These are phyloP conservation scores for Herpotrichia juniperi DNA, from an alignment of 2,329 filamentous ascomycete genomes.

Conservation along the genomic window DNA sequence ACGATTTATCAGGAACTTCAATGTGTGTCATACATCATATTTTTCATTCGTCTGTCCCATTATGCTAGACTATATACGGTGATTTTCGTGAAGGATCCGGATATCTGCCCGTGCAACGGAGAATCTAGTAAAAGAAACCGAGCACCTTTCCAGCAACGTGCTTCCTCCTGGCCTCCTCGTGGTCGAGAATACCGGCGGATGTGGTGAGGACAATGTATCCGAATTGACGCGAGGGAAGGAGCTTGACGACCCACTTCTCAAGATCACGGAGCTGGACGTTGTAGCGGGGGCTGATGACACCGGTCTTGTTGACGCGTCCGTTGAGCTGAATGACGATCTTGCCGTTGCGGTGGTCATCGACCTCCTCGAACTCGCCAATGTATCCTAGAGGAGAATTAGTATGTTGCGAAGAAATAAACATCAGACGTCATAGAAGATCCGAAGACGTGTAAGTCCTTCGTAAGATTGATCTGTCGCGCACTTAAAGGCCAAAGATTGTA, in stretches of 20 bases:
- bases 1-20: not conserved
- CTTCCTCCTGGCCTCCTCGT: constrained; percentile 99
- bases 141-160: constrained; percentile 99
- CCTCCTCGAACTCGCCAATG: constrained; percentile 99
- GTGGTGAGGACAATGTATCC: constrained; percentile 99
- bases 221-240: constrained; percentile 99
- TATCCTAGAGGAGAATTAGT: constrained; percentile 75
- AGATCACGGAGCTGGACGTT: constrained; percentile 97
- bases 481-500: constrained; percentile 99
- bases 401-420: constrained; percentile 97
- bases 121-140: constrained; percentile 94
- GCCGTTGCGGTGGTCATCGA: constrained; percentile 99
- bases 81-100: not conserved
- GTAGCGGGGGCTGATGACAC: constrained; percentile 99
- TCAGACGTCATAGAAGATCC: constrained; percentile 77
- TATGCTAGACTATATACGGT: not conserved
- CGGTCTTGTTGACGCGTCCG: constrained; percentile 98
- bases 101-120: constrained; percentile 1
- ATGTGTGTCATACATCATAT: not conserved
- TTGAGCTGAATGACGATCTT: constrained; percentile 99
- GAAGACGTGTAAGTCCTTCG: constrained; percentile 98
- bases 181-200: constrained; percentile 99
- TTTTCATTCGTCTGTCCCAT: constrained; percentile 1
- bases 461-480: constrained; percentile 89
- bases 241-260: constrained; percentile 99